Percentiles rank a stretch among this genome's conserved stretches.
Evolutionary conservation across 2,329 filamentous ascomycete genomes (phyloP).

Genomic region (Penicillium sp.): DNA sequence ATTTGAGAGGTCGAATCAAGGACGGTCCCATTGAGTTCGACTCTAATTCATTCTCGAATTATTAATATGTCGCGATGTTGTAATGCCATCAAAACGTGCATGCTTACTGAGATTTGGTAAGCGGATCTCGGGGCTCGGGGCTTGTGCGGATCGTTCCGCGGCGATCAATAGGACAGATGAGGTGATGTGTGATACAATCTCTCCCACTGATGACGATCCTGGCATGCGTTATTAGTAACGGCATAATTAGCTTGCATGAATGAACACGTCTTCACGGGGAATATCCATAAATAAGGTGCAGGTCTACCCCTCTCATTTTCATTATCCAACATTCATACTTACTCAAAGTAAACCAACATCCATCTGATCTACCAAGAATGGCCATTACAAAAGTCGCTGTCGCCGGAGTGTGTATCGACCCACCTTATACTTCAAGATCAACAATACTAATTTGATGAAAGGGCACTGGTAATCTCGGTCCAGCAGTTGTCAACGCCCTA

Average conservation of each 20-base stretch:
- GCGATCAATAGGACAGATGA: not conserved
- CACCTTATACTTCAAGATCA: too few species aligned
- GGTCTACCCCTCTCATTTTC: not conserved
- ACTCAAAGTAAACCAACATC: not conserved
- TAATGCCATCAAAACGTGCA: too few species aligned
- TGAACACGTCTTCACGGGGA: not conserved
- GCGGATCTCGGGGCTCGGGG: not conserved
- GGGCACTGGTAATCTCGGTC: slow-evolving; percentile 15
- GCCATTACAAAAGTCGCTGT: slow-evolving; percentile 12
- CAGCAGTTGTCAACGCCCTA: slow-evolving; percentile 11
- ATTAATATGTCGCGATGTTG: too few species aligned
- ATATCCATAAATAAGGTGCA: not conserved
- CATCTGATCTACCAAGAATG: not conserved
- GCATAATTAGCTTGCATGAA: too few species aligned
- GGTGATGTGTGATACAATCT: not conserved
- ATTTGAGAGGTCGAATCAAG: too few species aligned
- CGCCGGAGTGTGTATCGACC: slow-evolving; percentile 6
- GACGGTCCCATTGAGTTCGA: too few species aligned
- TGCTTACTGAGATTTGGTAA: not conserved
- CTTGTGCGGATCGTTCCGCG: not conserved
- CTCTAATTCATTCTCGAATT: too few species aligned
- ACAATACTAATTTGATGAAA: not conserved
- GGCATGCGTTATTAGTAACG: not conserved
- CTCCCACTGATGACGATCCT: not conserved
- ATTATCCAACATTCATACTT: not conserved